Evolutionary conservation across 306 rosid genomes (phyloP).

Genomic region (Gastrolobium villosum): DNA sequence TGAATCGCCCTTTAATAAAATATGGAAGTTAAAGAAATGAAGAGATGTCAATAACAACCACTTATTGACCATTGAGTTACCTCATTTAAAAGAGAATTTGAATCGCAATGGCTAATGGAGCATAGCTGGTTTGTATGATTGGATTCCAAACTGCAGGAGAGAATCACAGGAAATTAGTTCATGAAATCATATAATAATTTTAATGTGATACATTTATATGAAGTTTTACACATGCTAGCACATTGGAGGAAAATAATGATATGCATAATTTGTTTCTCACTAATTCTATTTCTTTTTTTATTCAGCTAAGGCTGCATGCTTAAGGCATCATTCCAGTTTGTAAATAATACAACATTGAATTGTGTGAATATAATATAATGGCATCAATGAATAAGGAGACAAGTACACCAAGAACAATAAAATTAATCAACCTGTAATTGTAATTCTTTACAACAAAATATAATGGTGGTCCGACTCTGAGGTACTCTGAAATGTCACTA

Average conservation of each 20-base stretch:
- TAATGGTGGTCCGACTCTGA: conserved; percentile 92
- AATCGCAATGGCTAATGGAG: conserved; percentile 93
- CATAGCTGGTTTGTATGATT: conserved; percentile 88
- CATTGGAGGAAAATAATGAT: conserved; percentile 7
- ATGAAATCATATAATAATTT: conserved; percentile 34
- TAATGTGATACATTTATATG: conserved; percentile 8
- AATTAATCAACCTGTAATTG: conserved; percentile 83
- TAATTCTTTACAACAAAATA: conserved; percentile 93
- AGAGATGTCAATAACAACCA: conserved; percentile 26
- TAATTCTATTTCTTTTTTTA: neutral
- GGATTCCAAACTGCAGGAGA: conserved; percentile 76
- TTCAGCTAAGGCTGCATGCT: neutral
- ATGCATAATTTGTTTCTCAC: conserved; percentile 5
- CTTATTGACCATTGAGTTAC: conserved; percentile 54
- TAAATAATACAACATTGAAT: conserved; percentile 22
- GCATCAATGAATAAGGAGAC: conserved; percentile 27
- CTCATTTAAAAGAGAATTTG: conserved; percentile 96
- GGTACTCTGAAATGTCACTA: conserved; percentile 79
- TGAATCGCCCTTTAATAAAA: conserved; percentile 13
- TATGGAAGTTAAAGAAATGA: conserved; percentile 12
- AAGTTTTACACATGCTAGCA: conserved; percentile 35
- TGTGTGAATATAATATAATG: conserved; percentile 30
- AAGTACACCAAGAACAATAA: conserved; percentile 29
- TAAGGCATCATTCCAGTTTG: conserved; percentile 28
- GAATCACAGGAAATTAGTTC: conserved; percentile 41